Base-by-base conservation (phyloP, 495 filamentous ascomycete species). In the Penicillium parvum region DNA sequence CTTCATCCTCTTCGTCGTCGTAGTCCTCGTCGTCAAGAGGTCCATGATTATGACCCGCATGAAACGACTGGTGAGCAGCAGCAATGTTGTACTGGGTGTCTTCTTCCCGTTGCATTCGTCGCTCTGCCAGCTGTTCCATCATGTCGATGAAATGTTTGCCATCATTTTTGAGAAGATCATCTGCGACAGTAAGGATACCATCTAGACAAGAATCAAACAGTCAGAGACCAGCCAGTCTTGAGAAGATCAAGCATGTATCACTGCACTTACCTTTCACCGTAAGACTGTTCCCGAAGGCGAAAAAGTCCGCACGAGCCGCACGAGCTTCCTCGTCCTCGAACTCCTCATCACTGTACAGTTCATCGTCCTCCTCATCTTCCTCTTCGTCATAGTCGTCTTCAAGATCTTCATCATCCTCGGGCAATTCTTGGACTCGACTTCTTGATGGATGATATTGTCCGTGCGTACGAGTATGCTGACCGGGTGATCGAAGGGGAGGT, bases 91-190 rank as follows among this genome's bases (percentile, higher is more conserved):
- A 85, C 55, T 84, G 82, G 11, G 88, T 87, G 60, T 96, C 90
- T 64, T 92, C 88, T 68, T 98, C 92, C 23, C 92, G 83, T 52
- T 88, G 84, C 90, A 99, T 96, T 50, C 92, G 82, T 44, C 91
- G 85, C 67, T 99, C 94, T 8, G 92, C 94, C 53, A 99, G 78
- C 63, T 96, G 90, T 62, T 99, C 92, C 94, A 99, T 99, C 92
- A 99, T 97, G 65, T 99, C 92, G 65, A 99, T 99, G 73, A 99
- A 99, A 60, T 96, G 95, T 65, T 95, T 95, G 60, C 92, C 92
- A 62, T 99, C 92, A 63, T 99, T 99, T 65, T 97, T 96, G 22
- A 99, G 76, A 37, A 99, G 75, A 67, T 99, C 92, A 69, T 99
- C 92, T 58, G 92, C 92, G 52, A 99, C 94, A 40, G 92, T 99